Conservation (phyloP, 2,329 filamentous ascomycete genomes). For the Cladosporium sp. region DNA sequence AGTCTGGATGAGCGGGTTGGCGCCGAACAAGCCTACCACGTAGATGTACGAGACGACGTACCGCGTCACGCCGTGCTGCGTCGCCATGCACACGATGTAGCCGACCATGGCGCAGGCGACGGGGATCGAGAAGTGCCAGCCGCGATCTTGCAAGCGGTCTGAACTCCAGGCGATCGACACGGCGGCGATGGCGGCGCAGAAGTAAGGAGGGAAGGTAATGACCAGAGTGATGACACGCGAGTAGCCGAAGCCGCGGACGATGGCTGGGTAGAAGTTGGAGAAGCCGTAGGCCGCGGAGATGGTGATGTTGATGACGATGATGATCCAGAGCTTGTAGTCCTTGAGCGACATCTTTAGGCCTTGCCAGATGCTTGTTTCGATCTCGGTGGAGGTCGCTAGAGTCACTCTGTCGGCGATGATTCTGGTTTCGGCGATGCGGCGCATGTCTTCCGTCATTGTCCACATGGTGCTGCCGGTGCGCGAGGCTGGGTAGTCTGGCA, state of each 20-base stretch:
- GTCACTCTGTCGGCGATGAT: conserved; percentile 51
- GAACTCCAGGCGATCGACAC: conserved; percentile 38
- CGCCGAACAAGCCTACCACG: conserved; percentile 36
- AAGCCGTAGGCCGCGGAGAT: conserved; percentile 36
- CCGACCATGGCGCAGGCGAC: conserved; percentile 6
- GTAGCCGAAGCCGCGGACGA: conserved; percentile 68
- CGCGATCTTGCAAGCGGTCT: conserved; percentile 41
- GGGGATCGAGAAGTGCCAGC: conserved; percentile 34
- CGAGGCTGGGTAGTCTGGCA: conserved; percentile 52
- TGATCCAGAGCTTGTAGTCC: conserved; percentile 44
- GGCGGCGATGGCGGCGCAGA: conserved; percentile 18
- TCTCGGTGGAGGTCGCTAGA: conserved; percentile 48
- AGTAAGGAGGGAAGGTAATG: conserved; percentile 38
- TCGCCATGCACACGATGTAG: conserved; percentile 17
- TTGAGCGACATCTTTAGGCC: conserved; percentile 37
- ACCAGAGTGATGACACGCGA: conserved; percentile 54
- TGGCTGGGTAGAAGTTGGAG: conserved; percentile 38
- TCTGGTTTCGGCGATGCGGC: conserved; percentile 55
- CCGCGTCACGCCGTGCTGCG: conserved; percentile 18
- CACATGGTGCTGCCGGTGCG: conserved; percentile 49
- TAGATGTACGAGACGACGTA: conserved; percentile 38
- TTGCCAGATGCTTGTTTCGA: conserved; percentile 42
- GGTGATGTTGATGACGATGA: conserved; percentile 42
- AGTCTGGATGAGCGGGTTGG: conserved; percentile 39
- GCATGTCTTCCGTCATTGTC: conserved; percentile 54